phyloP scores from a whole-genome alignment of 2,329 filamentous ascomycete genomes.

The Fusarium dimerum region DNA sequence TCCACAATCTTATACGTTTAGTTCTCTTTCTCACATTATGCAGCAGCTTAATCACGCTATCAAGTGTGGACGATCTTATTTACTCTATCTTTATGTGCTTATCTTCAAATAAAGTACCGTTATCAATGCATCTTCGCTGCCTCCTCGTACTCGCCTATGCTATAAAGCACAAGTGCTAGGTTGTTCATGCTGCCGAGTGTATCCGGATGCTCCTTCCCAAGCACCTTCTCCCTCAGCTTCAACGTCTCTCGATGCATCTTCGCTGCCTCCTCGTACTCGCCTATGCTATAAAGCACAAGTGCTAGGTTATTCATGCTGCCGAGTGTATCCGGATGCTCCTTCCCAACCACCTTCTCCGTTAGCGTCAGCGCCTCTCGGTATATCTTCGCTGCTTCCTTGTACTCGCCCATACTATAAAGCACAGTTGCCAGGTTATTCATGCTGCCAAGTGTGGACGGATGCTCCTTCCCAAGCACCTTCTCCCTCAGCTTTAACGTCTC shows the following conservation, averaged over 20 bases:
- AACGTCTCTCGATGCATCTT: constrained; percentile 10
- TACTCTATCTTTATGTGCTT: too few species aligned
- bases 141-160: too few species aligned
- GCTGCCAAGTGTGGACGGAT: not conserved
- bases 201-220: not conserved
- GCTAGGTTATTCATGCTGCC: constrained; percentile 2
- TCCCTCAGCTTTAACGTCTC: constrained; percentile 15
- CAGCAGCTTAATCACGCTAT: too few species aligned
- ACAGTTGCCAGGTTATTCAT: constrained; percentile 4
- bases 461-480: too few species aligned
- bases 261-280: constrained; percentile 14
- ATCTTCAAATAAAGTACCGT: too few species aligned
- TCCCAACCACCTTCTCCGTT: not conserved
- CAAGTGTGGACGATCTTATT: too few species aligned
- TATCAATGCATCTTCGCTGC: too few species aligned
- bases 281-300: not conserved
- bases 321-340: constrained; percentile 1
- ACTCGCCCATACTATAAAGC: not conserved
- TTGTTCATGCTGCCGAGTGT: constrained; percentile 5
- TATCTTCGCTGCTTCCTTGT: constrained; percentile 12
- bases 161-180: not conserved
- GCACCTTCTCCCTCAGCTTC: constrained; percentile 5
- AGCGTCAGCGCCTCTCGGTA: constrained; percentile 13
- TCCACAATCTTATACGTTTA: too few species aligned
- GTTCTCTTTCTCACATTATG: too few species aligned